Base-by-base conservation (phyloP, 305 asterid species). In the Striga hermonthica region DNA sequence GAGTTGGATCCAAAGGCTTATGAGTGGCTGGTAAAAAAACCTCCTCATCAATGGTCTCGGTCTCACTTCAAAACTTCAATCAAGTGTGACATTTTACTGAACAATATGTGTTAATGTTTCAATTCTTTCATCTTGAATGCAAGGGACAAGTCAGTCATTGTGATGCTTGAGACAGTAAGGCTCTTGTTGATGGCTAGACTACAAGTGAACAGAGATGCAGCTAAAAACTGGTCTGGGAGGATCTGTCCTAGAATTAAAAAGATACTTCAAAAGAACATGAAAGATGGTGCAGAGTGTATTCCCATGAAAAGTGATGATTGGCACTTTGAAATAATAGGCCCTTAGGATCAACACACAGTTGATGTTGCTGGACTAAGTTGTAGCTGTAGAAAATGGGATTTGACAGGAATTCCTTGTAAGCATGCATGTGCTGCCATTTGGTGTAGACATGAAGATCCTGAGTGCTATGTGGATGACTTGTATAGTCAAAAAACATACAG, bases 331-430 rank as follows among this genome's bases (percentile, higher is more conserved):
- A 40, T 60, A 0, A 9, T 7, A 2, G 50, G 50, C 6, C 49
- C 50, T 2, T 39, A 10, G 12, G 64, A 60, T 39, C 64, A 60
- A 12, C 64, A 60, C 6, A 60, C 3, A 7, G 64, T 60, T 36
- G 31, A 37, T n/a, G 28, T 36, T 4, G 6, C 5, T 3, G 6
- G 4, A 11, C 7, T 4, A n/a, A 11, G 55, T 14, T 11, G 55
- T 22, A 11, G 5, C 14, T 15, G 31, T 22, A 22, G 31, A 22
- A 22, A 22, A 22, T 22, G 31, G 35, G 58, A 52, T 14, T 52
- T 52, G 36, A 52, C 36, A 5, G 34, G 34, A 11, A 52, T 49
- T n/a, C 55, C 55, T 7, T 49, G 22, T 49, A 49, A 11, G 14
- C 55, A 52, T 52, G 34, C 58, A 5, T 14, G 35, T 22, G 7